Base-by-base conservation (phyloP, 768 basidiomycete genomes). In the Phaeotremella fagi region DNA sequence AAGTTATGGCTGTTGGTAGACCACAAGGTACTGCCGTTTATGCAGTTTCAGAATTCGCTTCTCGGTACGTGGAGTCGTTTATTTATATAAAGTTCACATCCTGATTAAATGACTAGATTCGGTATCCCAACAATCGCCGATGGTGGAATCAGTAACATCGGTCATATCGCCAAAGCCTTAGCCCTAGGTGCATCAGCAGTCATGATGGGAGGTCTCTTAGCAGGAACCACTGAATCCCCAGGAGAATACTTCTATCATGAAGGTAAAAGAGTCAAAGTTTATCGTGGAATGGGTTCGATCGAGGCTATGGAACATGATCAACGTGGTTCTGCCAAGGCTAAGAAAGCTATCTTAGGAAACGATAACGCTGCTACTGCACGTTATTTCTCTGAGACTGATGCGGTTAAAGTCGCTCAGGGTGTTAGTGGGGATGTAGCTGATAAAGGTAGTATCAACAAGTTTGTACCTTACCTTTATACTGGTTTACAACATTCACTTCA, bases 161-260 rank as follows among this genome's bases (percentile, higher is more conserved):
- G 94, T 0, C 95, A 99, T 74, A 87, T 98, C 63, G 90, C 97
- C 71, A 99, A 99, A 78, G 95, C 95, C 3, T 79, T 98, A 43
- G 79, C 91, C 1, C 82, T 98, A 14, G 95, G 95, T 47, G 95
- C 94, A 2, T 85, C 86, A 22, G 92, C 90, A 3, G 91, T 98
- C 48, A 98, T 98, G 95, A 97, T 99, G 95, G 95, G 95, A 41
- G 86, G 90, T 7, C 76, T 98, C 44, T 80, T 99, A 24, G 95
- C 95, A 1, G 94, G 94, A 26, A 98, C 95, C 29, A 85, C 89
- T 58, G 94, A 99, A 75, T 90, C 91, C 0, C 95, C 95, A 0
- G 95, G 95, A 64, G 91, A 98, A 78, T 99, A 95, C 79, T 98
- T 95, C 75, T 99, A 94, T 77, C 92, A 98, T 70, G 92, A 97